Percentiles rank a stretch among this genome's conserved stretches.
phyloP scores from a whole-genome alignment of 495 filamentous ascomycete genomes.

The Penicillium tannophilum region DNA sequence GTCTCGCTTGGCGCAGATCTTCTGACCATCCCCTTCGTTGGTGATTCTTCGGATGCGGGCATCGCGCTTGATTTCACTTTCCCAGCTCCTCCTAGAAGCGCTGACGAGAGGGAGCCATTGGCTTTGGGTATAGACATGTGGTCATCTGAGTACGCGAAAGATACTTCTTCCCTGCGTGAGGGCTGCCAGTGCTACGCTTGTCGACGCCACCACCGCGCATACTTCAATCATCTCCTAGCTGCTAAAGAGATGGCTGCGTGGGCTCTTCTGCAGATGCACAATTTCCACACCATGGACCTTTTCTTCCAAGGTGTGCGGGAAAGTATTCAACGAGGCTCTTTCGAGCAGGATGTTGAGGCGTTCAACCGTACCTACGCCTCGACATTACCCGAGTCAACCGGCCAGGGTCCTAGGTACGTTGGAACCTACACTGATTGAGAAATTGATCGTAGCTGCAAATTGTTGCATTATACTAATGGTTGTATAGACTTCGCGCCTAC shows the following conservation, averaged over 20 bases:
- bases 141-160: constrained; percentile 54
- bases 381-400: constrained; percentile 70
- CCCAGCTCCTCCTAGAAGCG: constrained; percentile 43
- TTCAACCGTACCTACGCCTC: constrained; percentile 68
- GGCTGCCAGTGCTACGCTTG: constrained; percentile 84
- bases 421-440: not conserved
- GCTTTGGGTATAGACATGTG: constrained; percentile 81
- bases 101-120: constrained; percentile 17
- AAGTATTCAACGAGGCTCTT: constrained; percentile 61
- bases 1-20: constrained; percentile 77
- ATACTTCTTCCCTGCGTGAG: constrained; percentile 57
- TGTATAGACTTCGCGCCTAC: constrained; percentile 72
- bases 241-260: constrained; percentile 97
- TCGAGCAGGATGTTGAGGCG: constrained; percentile 55
- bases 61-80: constrained; percentile 84
- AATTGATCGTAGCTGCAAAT: not conserved
- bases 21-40: constrained; percentile 74
- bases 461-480: constrained; percentile 7
- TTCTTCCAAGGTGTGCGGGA: constrained; percentile 75
- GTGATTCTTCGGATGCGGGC: constrained; percentile 75
- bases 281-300: constrained; percentile 65
- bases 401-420: constrained; percentile 71
- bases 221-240: constrained; percentile 78
- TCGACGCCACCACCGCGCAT: constrained; percentile 80
- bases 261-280: constrained; percentile 91